Base-by-base conservation (phyloP, 2,329 filamentous ascomycete species). In the Pseudogymnoascus verrucosus region DNA sequence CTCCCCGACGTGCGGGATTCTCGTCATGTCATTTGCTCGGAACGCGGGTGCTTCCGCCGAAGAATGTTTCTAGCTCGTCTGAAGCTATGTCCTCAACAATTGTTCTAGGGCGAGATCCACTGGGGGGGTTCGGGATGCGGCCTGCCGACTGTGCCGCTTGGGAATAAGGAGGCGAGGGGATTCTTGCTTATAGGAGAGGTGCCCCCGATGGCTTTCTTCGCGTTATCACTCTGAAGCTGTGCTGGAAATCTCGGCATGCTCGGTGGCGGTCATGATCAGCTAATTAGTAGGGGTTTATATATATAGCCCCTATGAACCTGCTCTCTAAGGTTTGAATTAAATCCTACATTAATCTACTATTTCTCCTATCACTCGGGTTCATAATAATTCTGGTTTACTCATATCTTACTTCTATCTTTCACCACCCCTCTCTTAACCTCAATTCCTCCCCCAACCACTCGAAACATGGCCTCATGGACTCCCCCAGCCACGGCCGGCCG, bases 401-500 rank as follows among this genome's bases (percentile, higher is more conserved):
- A 12, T 21, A 16, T 16, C 23, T 51, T 26, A 28, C 23, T 10
- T 26, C 14, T 16, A 57, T 57, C 4, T 57, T 34, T 12, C 51
- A 34, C 14, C 28, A 28, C 12, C 23, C 7, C 3, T 16, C 14
- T 11, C 47, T 26, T 7, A 16, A 12, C 19, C 26, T n/a, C 8
- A 61, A 31, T 23, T 14, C 12, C 26, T n/a, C 28, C 5, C 51
- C 11, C 10, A 8, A 4, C 12, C 5, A 19, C 26, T 1, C 2
- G 10, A 34, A 57, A 36, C 6, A 57, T 57, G 51, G 3, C 28
- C 16, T 7, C 51, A 10, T 67, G 70, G 64, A 62, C 64, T 28
- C 64, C 66, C 14, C 68, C 69, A 19, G 40, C 65, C n/a, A 69
- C 69, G 16, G 61, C 62, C 2, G 64, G 65, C 34, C 71, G 76